Percentiles rank a stretch among this genome's conserved stretches.
These are phyloP conservation scores for Aspergillus saccharolyticus DNA, from an alignment of 495 filamentous ascomycete genomes.

Conservation along the genomic window DNA sequence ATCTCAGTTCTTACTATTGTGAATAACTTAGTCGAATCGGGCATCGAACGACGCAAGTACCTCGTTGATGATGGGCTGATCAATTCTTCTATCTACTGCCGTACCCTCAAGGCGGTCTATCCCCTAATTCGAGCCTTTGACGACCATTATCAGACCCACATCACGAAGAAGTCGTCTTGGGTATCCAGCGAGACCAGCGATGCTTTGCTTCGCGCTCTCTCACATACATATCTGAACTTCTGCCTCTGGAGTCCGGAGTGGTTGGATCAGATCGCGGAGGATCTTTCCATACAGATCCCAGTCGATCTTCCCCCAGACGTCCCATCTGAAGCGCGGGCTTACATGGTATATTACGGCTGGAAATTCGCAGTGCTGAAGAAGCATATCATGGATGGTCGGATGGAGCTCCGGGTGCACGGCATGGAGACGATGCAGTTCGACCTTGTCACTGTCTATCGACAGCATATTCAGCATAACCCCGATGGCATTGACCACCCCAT, in stretches of 20 bases:
- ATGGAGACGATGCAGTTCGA: conserved; percentile 67
- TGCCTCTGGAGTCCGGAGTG: conserved; percentile 21
- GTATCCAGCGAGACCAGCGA: conserved; percentile 35
- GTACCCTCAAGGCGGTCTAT: conserved; percentile 22
- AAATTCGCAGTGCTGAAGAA: conserved; percentile 63
- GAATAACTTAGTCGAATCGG: conserved; percentile 22
- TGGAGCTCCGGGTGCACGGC: conserved; percentile 79
- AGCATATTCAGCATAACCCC: conserved; percentile 42
- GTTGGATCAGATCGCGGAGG: conserved; percentile 27
- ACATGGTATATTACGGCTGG: conserved; percentile 58
- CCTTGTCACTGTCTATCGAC: conserved; percentile 57
- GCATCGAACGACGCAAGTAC: conserved; percentile 17
- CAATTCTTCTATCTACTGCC: conserved; percentile 14
- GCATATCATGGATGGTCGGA: conserved; percentile 73
- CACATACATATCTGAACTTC: conserved; percentile 22
- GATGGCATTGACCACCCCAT: conserved; percentile 42
- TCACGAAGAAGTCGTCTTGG: conserved; percentile 38
- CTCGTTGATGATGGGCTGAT: conserved; percentile 16
- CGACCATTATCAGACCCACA: conserved; percentile 30
- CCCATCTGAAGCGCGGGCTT: conserved; percentile 22
- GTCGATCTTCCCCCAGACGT: conserved; percentile 24
- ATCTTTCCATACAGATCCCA: conserved; percentile 37
- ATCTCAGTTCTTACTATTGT: conserved; percentile 18
- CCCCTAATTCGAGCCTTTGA: conserved; percentile 26
- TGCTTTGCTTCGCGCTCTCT: conserved; percentile 25